These are phyloP conservation scores for Ophiorrhiza pumila DNA, from an alignment of 257 asterid species.

Conservation along the genomic window DNA sequence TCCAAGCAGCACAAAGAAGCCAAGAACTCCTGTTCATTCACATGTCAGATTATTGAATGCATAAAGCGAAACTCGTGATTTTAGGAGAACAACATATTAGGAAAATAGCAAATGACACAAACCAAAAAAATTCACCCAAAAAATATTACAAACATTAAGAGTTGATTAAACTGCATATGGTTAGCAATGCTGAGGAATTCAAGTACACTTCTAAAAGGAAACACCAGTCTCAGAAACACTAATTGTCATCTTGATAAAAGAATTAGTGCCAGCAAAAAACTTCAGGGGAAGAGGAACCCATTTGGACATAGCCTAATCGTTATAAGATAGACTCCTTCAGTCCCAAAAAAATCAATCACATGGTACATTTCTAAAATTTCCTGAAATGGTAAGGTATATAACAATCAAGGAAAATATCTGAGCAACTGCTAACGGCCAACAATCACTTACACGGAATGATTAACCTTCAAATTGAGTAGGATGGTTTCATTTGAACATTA, in stretches of 20 bases:
- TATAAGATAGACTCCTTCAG: neutral
- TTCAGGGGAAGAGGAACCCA: neutral
- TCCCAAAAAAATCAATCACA: neutral
- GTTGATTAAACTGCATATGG: neutral
- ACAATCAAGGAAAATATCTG: neutral
- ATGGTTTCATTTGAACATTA: neutral
- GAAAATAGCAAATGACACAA: neutral
- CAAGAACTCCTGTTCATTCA: constrained; percentile 40
- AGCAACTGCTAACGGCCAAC: neutral
- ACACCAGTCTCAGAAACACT: neutral
- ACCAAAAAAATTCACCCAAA: neutral
- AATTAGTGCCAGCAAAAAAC: neutral
- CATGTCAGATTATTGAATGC: constrained; percentile 10
- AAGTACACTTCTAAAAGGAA: neutral
- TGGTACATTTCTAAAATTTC: neutral
- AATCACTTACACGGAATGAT: neutral
- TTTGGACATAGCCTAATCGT: neutral
- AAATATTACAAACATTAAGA: neutral
- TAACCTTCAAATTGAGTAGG: neutral
- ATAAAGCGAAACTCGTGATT: neutral
- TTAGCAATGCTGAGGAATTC: constrained; percentile 1
- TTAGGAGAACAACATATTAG: neutral
- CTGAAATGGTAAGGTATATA: neutral
- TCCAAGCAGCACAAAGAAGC: constrained; percentile 53
- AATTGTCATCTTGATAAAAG: neutral